Conservation (phyloP, 2,329 filamentous ascomycete species). For the Fusarium acutatum region DNA sequence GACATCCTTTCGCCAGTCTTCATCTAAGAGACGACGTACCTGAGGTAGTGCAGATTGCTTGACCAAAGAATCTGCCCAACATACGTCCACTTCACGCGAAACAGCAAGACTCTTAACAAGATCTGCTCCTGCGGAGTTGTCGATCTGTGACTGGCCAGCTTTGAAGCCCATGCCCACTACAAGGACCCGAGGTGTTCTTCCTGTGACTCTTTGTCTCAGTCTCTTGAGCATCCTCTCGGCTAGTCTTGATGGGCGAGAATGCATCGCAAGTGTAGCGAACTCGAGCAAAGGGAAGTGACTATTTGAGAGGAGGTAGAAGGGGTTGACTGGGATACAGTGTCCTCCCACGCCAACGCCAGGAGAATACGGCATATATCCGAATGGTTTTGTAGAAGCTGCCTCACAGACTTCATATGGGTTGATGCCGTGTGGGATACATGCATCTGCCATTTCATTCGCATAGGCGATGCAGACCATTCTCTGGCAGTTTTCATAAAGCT, state of each 20-base stretch:
- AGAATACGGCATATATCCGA: slow-evolving; percentile 58
- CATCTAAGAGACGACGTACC: slow-evolving; percentile 47
- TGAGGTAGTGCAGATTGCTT: slow-evolving; percentile 50
- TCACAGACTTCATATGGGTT: slow-evolving; percentile 59
- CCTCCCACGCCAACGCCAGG: slow-evolving; percentile 61
- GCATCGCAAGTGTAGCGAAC: slow-evolving; percentile 53
- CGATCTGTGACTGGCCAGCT: slow-evolving; percentile 53
- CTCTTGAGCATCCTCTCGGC: slow-evolving; percentile 44
- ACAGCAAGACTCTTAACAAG: slow-evolving; percentile 47
- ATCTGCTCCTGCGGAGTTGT: slow-evolving; percentile 55
- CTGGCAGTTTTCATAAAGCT: slow-evolving; percentile 66
- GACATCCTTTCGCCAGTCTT: slow-evolving; percentile 47
- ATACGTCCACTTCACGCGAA: slow-evolving; percentile 49
- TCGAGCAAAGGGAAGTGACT: slow-evolving; percentile 56
- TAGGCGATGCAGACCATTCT: slow-evolving; percentile 63
- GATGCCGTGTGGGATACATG: slow-evolving; percentile 54
- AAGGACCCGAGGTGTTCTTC: slow-evolving; percentile 44
- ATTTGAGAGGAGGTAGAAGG: slow-evolving; percentile 59
- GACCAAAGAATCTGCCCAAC: slow-evolving; percentile 54
- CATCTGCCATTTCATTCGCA: slow-evolving; percentile 64
- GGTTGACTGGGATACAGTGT: slow-evolving; percentile 65
- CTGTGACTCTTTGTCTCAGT: slow-evolving; percentile 26
- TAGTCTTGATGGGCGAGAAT: slow-evolving; percentile 49
- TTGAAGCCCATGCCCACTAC: slow-evolving; percentile 60
- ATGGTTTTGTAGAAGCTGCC: slow-evolving; percentile 60